A percentile compares a stretch with the other conserved stretches of the same genome.
These are phyloP conservation scores for Asterella californica DNA, from an alignment of 225 moss, liverwort and hornwort genomes.

Conservation along the genomic window DNA sequence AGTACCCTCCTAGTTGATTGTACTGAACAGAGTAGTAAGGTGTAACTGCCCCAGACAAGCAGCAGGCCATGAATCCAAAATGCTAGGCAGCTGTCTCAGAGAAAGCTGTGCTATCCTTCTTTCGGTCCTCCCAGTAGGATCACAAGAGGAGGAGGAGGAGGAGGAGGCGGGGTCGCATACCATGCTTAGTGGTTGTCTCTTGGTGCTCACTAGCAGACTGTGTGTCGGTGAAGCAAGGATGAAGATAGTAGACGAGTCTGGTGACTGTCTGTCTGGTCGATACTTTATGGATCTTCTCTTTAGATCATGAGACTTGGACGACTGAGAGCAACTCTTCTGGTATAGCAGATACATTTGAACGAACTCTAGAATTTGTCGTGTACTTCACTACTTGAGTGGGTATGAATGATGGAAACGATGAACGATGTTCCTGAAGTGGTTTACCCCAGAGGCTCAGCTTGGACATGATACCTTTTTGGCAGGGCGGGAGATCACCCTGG, in stretches of 20 bases:
- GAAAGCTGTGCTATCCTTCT: background rate
- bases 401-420: background rate
- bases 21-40: background rate
- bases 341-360: background rate
- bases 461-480: background rate
- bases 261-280: too few relatives aligned
- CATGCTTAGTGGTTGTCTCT: background rate
- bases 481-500: background rate
- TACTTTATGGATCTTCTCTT: background rate
- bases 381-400: background rate
- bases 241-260: background rate
- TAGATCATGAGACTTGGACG: background rate
- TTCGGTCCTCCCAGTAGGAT: background rate
- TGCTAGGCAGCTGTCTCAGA: slow-evolving; percentile 2
- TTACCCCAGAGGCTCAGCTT: background rate
- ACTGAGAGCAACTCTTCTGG: background rate
- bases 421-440: background rate
- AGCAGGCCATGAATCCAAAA: background rate
- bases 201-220: background rate
- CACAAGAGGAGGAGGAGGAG: background rate
- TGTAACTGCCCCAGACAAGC: background rate
- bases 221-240: background rate
- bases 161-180: background rate
- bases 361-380: background rate
- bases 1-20: background rate